Conservation (phyloP, 164 flowering plant species). For the Amborella trichopoda region DNA sequence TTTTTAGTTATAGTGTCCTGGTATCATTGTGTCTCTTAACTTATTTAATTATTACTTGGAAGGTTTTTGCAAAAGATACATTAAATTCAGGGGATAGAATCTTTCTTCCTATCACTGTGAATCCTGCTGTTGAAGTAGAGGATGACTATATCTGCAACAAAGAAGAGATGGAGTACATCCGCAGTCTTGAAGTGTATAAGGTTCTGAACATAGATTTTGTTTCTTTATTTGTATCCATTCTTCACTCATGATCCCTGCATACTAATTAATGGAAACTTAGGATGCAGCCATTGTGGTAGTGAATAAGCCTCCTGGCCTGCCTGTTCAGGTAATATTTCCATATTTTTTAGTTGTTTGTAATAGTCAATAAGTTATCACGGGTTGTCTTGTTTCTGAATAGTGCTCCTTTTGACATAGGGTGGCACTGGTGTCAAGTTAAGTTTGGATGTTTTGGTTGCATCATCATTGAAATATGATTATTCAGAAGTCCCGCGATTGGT, state of each 20-base stretch:
- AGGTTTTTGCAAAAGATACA: slow-evolving; percentile 77
- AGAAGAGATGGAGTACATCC: slow-evolving; percentile 52
- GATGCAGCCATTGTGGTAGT: slow-evolving; percentile 76
- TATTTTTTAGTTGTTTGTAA: not conserved
- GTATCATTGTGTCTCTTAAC: not conserved
- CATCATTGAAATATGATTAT: slow-evolving; percentile 47
- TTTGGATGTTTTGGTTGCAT: slow-evolving; percentile 69
- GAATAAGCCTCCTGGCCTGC: slow-evolving; percentile 90
- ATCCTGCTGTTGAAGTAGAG: slow-evolving; percentile 25
- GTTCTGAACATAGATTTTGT: slow-evolving; percentile 19
- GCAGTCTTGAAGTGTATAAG: slow-evolving; percentile 67
- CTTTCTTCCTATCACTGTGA: slow-evolving; percentile 57
- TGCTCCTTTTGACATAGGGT: slow-evolving; percentile 35
- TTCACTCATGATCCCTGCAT: slow-evolving; percentile 5
- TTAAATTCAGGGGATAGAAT: slow-evolving; percentile 63
- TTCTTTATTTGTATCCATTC: slow-evolving; percentile 3
- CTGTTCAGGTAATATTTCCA: slow-evolving; percentile 89
- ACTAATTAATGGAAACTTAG: slow-evolving; percentile 20
- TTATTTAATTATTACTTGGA: slow-evolving; percentile 3
- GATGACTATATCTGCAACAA: slow-evolving; percentile 23
- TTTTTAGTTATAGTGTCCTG: not conserved
- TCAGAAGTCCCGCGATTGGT: slow-evolving; percentile 85
- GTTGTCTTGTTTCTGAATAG: not conserved
- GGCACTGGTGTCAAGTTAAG: slow-evolving; percentile 74
- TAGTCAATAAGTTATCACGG: not conserved